phyloP scores from a whole-genome alignment of 129 eudicot genomes.

The Ambrosia trifida region DNA sequence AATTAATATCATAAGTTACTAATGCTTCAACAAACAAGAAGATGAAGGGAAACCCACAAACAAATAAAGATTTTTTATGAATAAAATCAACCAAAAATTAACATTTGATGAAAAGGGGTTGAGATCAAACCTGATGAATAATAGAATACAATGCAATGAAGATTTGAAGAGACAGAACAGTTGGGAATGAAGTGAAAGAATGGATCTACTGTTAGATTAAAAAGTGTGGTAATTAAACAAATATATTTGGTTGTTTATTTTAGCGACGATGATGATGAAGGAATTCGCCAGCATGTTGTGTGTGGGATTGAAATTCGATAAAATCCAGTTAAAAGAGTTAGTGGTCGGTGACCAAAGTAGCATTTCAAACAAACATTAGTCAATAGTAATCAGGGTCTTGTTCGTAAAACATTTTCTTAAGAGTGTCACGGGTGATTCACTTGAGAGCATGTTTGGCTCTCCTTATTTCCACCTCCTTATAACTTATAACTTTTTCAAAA shows the following conservation, averaged over 20 bases:
- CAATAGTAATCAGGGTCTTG: too few relatives aligned
- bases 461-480: too few relatives aligned
- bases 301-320: conserved; percentile 20
- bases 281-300: conserved; percentile 12
- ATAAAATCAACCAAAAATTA: neutral
- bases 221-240: neutral
- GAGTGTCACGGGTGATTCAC: too few relatives aligned
- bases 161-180: conserved; percentile 19
- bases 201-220: neutral
- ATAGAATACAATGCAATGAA: neutral
- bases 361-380: neutral
- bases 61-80: conserved; percentile 7
- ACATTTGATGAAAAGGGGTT: neutral
- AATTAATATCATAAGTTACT: neutral
- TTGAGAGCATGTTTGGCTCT: too few relatives aligned
- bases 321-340: conserved; percentile 6
- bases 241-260: neutral
- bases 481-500: too few relatives aligned
- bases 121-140: conserved; percentile 31
- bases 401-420: too few relatives aligned
- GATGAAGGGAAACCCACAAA: neutral
- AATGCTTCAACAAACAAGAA: neutral
- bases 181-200: conserved; percentile 22
- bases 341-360: conserved; percentile 18
- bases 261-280: neutral